phyloP scores from a whole-genome alignment of 1,139 yeast genomes.

The Zygosaccharomyces sapae region DNA sequence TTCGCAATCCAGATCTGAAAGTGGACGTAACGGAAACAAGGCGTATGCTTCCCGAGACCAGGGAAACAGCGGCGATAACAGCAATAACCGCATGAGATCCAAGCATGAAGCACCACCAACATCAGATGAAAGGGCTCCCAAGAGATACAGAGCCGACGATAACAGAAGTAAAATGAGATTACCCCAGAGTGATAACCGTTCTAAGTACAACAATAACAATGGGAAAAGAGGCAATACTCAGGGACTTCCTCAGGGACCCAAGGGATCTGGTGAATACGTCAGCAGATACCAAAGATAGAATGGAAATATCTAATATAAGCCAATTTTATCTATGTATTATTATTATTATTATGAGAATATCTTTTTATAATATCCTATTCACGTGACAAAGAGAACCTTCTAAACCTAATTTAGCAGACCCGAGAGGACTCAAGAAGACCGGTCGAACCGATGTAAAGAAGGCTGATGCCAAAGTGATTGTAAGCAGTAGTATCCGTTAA shows the following conservation, averaged over 20 bases:
- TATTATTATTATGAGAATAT: neutral
- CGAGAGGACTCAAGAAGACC: neutral
- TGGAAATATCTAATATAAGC: neutral
- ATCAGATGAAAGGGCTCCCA: slow-evolving; percentile 11
- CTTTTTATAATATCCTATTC: neutral
- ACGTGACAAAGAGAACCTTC: neutral
- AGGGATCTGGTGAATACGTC: slow-evolving; percentile 13
- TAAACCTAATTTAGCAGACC: neutral
- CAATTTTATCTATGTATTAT: neutral
- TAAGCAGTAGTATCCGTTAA: neutral
- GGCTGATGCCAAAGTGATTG: neutral
- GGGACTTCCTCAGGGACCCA: slow-evolving; percentile 26
- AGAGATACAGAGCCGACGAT: slow-evolving; percentile 11
- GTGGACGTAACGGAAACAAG: slow-evolving; percentile 5
- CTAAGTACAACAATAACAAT: slow-evolving; percentile 11
- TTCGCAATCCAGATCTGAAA: slow-evolving; percentile 7
- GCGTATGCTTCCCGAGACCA: slow-evolving; percentile 1
- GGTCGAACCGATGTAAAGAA: neutral
- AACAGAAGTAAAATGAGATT: slow-evolving; percentile 8
- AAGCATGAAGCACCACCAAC: slow-evolving; percentile 4
- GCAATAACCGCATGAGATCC: slow-evolving; percentile 2
- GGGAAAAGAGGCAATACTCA: slow-evolving; percentile 11
- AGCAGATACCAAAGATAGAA: slow-evolving; percentile 26
- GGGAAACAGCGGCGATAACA: neutral
- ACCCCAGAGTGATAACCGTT: slow-evolving; percentile 5